phyloP scores from a whole-genome alignment of 805 yeast species.

The Maudiozyma barnettii region DNA sequence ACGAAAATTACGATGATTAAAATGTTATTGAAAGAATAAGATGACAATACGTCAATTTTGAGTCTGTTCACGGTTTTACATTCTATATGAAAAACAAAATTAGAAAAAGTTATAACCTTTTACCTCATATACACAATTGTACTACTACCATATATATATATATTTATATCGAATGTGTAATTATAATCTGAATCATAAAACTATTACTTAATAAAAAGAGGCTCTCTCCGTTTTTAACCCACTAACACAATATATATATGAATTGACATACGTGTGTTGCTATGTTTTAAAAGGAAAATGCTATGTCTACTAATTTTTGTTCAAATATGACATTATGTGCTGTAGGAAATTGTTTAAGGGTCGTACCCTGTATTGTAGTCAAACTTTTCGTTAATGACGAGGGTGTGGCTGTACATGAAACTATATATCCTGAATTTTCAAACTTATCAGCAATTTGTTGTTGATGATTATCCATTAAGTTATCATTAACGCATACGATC shows the following conservation, averaged over 20 bases:
- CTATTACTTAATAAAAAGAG: not conserved
- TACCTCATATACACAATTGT: not conserved
- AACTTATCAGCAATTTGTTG: conserved; percentile 60
- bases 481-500: conserved; percentile 60
- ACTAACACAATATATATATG: too few species aligned
- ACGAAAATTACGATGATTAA: conserved; percentile 38
- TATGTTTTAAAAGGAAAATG: not conserved
- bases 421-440: conserved; percentile 24
- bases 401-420: conserved; percentile 11
- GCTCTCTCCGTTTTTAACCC: too few species aligned
- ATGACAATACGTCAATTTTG: not conserved
- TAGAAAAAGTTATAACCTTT: too few species aligned
- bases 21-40: not conserved
- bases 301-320: not conserved
- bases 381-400: not conserved
- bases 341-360: not conserved
- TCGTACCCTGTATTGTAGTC: not conserved
- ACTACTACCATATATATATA: not conserved
- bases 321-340: conserved; percentile 1
- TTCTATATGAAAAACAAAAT: too few species aligned
- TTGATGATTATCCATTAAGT: conserved; percentile 85
- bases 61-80: too few species aligned
- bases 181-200: not conserved
- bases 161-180: too few species aligned
- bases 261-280: too few species aligned